Percentiles rank a stretch among this genome's conserved stretches.
Evolutionary conservation across 345 rosid species (phyloP).

Genomic region (Camelina laxa): DNA sequence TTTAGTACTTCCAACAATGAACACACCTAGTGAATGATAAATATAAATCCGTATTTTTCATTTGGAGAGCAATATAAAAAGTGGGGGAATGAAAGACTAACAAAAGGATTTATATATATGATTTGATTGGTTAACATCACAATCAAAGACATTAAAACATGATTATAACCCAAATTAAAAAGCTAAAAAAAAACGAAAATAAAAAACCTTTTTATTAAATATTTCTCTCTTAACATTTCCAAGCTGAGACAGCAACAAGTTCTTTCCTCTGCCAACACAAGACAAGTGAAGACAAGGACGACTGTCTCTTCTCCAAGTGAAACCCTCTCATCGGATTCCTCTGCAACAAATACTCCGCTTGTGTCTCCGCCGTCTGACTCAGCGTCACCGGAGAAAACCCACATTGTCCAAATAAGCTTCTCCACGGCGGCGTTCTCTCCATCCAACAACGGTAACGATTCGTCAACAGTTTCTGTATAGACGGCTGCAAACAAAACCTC

Average conservation of each 20-base stretch:
- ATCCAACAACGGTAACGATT: conserved; percentile 64
- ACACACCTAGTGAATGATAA: too few species aligned
- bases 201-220: neutral
- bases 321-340: conserved; percentile 73
- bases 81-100: neutral
- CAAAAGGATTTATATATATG: conserved; percentile 34
- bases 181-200: neutral
- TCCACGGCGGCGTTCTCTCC: conserved; percentile 66
- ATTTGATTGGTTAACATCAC: conserved; percentile 39
- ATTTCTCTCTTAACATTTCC: conserved; percentile 56
- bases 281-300: conserved; percentile 52
- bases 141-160: conserved; percentile 38
- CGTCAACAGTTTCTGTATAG: conserved; percentile 59
- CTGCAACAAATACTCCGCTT: conserved; percentile 82
- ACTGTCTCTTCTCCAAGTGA: conserved; percentile 79
- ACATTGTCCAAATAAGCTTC: conserved; percentile 66
- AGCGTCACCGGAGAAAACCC: conserved; percentile 67
- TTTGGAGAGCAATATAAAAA: neutral
- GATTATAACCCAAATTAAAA: conserved; percentile 13
- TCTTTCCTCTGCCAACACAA: conserved; percentile 87
- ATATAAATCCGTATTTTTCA: neutral
- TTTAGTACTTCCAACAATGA: too few species aligned
- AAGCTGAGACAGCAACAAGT: conserved; percentile 78
- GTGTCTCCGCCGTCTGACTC: conserved; percentile 82
- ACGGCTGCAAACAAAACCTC: conserved; percentile 70